Evolutionary conservation across 163 green algal species (phyloP).

Genomic region (Scenedesmus sp.): DNA sequence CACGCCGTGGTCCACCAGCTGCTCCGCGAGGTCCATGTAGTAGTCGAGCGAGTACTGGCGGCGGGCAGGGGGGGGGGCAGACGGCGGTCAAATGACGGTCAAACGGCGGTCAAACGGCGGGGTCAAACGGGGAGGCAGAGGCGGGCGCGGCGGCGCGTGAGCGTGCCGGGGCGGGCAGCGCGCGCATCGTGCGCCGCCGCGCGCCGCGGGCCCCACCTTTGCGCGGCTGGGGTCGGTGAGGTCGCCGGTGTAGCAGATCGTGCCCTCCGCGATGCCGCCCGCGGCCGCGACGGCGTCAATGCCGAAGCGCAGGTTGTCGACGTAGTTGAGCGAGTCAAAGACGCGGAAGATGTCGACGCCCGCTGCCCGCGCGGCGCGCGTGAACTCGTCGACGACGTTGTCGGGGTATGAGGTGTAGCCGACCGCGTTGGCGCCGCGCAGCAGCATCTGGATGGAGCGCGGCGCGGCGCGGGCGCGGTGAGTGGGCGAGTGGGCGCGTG

Average conservation of each 20-base stretch:
- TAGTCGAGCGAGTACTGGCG: conserved; percentile 94
- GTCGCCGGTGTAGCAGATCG: conserved; percentile 96
- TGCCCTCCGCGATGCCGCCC: conserved; percentile 84
- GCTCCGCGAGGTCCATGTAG: conserved; percentile 87
- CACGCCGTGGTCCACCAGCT: conserved; percentile 86
- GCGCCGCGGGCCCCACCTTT: conserved; percentile 56
- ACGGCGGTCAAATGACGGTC: conserved; percentile 1
- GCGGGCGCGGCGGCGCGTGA: too few species aligned
- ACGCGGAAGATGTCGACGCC: conserved; percentile 92
- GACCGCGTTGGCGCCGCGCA: conserved; percentile 91
- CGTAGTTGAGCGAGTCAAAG: conserved; percentile 96
- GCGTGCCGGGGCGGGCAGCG: too few species aligned
- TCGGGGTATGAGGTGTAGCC: conserved; percentile 94
- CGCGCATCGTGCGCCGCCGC: too few species aligned
- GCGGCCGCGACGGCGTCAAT: conserved; percentile 83
- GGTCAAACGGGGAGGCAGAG: too few species aligned
- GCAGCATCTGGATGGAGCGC: conserved; percentile 95
- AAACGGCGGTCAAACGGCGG: background rate
- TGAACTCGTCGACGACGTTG: conserved; percentile 87
- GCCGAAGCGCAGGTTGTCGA: conserved; percentile 88
- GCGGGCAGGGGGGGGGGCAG: too few species aligned
- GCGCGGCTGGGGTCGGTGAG: conserved; percentile 68
- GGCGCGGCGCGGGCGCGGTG: too few species aligned
- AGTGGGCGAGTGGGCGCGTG: background rate
- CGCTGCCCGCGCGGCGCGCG: conserved; percentile 10